Conservation (phyloP, 2,329 filamentous ascomycete genomes). For the Xylaria sp. region DNA sequence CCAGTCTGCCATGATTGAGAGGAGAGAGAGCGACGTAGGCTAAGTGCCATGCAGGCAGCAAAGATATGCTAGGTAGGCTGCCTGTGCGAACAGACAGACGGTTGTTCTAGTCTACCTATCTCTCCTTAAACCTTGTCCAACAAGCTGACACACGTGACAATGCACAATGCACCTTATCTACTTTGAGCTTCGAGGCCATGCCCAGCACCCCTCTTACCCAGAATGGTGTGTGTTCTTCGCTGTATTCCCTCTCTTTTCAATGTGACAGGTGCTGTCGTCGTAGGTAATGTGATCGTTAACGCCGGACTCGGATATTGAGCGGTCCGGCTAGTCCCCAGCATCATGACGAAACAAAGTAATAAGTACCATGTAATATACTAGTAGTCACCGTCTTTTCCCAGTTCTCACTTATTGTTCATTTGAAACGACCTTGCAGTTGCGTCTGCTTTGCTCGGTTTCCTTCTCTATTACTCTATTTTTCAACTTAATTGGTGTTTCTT, state of each 20-base stretch:
- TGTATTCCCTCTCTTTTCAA: slow-evolving; percentile 14
- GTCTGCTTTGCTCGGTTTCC: background rate
- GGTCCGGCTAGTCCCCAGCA: slow-evolving; percentile 1
- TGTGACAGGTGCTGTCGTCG: slow-evolving; percentile 3
- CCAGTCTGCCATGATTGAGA: background rate
- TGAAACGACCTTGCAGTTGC: background rate
- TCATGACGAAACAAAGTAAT: slow-evolving; percentile 9
- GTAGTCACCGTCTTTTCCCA: slow-evolving; percentile 1
- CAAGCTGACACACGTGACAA: slow-evolving; percentile 33
- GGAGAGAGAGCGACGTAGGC: background rate
- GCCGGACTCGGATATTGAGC: slow-evolving; percentile 1
- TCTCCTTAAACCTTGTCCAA: slow-evolving; percentile 11
- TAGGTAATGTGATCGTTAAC: background rate
- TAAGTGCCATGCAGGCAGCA: too few relatives aligned
- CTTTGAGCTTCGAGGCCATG: slow-evolving; percentile 10
- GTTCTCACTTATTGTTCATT: background rate
- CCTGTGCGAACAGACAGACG: background rate
- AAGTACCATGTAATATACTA: background rate
- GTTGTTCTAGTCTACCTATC: background rate
- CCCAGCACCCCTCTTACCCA: slow-evolving; percentile 19
- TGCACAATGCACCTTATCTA: slow-evolving; percentile 11
- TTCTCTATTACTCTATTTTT: background rate
- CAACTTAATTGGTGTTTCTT: background rate
- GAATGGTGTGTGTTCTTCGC: slow-evolving; percentile 2
- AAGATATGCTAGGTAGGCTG: background rate